phyloP scores from a whole-genome alignment of 768 basidiomycete species.

The Pleurotus cornucopiae region DNA sequence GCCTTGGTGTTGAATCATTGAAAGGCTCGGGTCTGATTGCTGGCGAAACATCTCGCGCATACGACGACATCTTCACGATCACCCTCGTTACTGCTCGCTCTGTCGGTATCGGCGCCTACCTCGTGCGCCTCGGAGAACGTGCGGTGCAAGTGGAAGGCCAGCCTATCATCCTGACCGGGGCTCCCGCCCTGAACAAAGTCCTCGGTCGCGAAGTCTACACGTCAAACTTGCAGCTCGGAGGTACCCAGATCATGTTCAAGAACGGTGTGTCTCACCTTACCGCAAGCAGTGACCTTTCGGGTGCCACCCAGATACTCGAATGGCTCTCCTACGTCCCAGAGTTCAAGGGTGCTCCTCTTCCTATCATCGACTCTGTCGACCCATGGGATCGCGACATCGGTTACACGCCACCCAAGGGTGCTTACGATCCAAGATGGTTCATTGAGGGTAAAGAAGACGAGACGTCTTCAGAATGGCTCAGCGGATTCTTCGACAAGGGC shows the following conservation, averaged over 20 bases:
- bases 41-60: constrained; percentile 96
- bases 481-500: constrained; percentile 95
- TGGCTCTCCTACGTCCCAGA: constrained; percentile 96
- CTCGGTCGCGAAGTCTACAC: constrained; percentile 99
- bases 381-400: constrained; percentile 90
- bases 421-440: constrained; percentile 98
- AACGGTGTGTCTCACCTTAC: constrained; percentile 98
- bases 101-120: constrained; percentile 98
- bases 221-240: constrained; percentile 96
- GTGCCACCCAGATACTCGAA: constrained; percentile 87
- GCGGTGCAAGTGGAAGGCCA: constrained; percentile 99
- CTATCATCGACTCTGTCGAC: constrained; percentile 70
- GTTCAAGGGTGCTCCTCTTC: constrained; percentile 72
- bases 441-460: constrained; percentile 94
- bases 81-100: constrained; percentile 98
- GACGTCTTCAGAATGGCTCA: constrained; percentile 64
- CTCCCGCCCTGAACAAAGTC: constrained; percentile 96
- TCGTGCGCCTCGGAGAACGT: constrained; percentile 95
- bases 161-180: constrained; percentile 98
- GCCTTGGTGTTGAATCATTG: constrained; percentile 93
- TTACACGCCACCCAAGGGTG: constrained; percentile 88
- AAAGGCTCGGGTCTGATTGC: constrained; percentile 97
- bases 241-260: constrained; percentile 99
- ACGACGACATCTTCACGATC: constrained; percentile 99
- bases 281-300: constrained; percentile 92